Evolutionary conservation across 2,329 filamentous ascomycete genomes (phyloP), one percentile per base, ranked within the genome.

Genomic region (Aspergillus neoniger): DNA sequence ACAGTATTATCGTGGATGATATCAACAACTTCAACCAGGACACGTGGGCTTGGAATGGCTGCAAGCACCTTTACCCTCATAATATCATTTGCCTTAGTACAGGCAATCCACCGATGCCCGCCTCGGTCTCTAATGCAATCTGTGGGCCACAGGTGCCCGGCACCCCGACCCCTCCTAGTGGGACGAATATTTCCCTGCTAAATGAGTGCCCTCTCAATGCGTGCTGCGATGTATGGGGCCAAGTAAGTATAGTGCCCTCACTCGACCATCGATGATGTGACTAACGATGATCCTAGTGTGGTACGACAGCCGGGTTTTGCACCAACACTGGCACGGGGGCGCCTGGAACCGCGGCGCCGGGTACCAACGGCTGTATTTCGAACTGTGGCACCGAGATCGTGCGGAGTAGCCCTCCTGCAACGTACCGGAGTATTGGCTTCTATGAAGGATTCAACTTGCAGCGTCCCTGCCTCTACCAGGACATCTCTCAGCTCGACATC

Each of bases 131-230:
- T 1, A 77, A 78, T 50, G 76, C 76, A 0, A 64, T 76, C 0
- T 82, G 82, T 64, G 82, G 83, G 0, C 82, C 82, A 0, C 72
- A 77, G 44, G 72, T 77, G 1, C 74, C 75, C 3, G 77, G 78
- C 0, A 81, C 79, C 0, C 55, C 65, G 19, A 43, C 61, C 7
- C 75, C 78, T 0, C 15, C 69, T 0, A 62, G 67, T 25, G 73
- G 70, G 12, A 75, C 60, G 0, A 64, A 69, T n/a, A 3, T 81
- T 4, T 63, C 70, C 0, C 63, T 69, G 6, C 67, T 84, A 3
- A 84, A 83, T 63, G 78, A 74, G 0, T 85, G 82, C 60, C 76
- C 74, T 1, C 67, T 79, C 1, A 79, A 79, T 51, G 77, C 74
- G 2, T 80, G 78, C 64, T 80, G 78, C 63, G 71, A 78, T 57